Evolutionary conservation across 345 rosid species (phyloP), one percentile per base, ranked within the genome.

Genomic region (Mercurialis annua): DNA sequence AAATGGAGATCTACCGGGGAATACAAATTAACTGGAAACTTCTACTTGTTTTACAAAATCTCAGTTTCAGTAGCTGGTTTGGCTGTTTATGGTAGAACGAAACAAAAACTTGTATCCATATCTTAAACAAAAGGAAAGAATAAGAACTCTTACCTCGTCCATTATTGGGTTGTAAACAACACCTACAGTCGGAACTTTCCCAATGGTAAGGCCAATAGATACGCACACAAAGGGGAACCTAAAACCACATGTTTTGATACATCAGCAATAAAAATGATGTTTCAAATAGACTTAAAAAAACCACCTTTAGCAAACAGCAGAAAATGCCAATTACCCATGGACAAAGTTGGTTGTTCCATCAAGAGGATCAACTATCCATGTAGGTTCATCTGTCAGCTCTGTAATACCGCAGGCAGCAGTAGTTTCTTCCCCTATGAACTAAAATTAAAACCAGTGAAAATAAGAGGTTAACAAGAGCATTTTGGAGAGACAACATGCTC

Each of bases 281-380:
- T 38, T 47, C 1, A 7, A 62, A 55, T 8, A 65, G 16, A 6
- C 59, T 62, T 38, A 26, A 71, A 56, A 14, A 60, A 50, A 81
- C 27, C 40, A 48, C 17, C 54, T 36, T 63, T 33, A 55, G 42
- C 30, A 26, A 75, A 51, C 49, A 59, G 24, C 27, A 14, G 61
- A 54, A 12, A 59, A 63, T 3, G 15, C 42, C 48, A 57, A 51
- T 77, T 81, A 91, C 99, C 97, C 96, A 55, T 94, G 99, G 69
- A 94, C 99, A 69, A 94, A 94, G 70, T 91, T 94, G 17, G 98
- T 89, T 16, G 99, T 94, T 78, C 98, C 99, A 76, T 94, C 99
- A 76, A 94, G 96, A 73, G 99, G 99, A 78, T 94, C 99, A 72
- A 94, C 97, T 36, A 94, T 87, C 99, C 99, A 94, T 31, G 98